phyloP scores from a whole-genome alignment of 1,284 basidiomycete genomes.

The Albatrellus sp. region DNA sequence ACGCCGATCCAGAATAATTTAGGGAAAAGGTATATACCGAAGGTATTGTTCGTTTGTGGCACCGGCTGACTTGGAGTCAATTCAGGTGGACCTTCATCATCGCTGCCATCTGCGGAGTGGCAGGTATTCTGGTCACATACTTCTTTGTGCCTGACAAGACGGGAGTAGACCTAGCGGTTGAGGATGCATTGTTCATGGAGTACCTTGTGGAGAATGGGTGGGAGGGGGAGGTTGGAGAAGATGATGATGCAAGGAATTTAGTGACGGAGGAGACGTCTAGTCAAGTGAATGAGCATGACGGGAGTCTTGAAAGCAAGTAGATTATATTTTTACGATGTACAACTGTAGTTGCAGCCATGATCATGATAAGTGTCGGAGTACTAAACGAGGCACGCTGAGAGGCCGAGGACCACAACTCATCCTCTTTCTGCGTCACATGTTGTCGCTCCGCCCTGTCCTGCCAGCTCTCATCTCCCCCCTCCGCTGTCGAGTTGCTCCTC shows the following conservation, averaged over 20 bases:
- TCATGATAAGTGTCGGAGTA: too few relatives aligned
- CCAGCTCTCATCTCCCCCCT: too few relatives aligned
- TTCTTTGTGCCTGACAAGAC: constrained; percentile 64
- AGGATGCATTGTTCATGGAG: constrained; percentile 48
- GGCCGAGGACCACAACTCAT: too few relatives aligned
- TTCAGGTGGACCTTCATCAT: constrained; percentile 61
- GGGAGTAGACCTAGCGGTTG: constrained; percentile 53
- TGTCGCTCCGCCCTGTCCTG: too few relatives aligned
- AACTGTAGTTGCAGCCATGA: too few relatives aligned
- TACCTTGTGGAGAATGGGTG: constrained; percentile 56
- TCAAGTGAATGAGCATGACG: too few relatives aligned
- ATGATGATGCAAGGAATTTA: constrained; percentile 26
- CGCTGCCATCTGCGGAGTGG: constrained; percentile 53
- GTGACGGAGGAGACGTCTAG: constrained; percentile 12
- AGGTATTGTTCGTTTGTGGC: neutral
- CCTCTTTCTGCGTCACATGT: too few relatives aligned
- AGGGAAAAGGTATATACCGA: constrained; percentile 37
- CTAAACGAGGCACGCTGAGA: too few relatives aligned
- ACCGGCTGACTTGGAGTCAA: neutral
- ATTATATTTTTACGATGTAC: too few relatives aligned
- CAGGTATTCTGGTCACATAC: constrained; percentile 52
- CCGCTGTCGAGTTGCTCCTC: too few relatives aligned
- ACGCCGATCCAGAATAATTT: constrained; percentile 62
- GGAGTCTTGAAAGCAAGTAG: neutral
- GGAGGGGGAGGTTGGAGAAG: constrained; percentile 53